These are phyloP conservation scores for Fusarium marasasianum DNA, from an alignment of 2,329 filamentous ascomycete genomes.

Conservation along the genomic window DNA sequence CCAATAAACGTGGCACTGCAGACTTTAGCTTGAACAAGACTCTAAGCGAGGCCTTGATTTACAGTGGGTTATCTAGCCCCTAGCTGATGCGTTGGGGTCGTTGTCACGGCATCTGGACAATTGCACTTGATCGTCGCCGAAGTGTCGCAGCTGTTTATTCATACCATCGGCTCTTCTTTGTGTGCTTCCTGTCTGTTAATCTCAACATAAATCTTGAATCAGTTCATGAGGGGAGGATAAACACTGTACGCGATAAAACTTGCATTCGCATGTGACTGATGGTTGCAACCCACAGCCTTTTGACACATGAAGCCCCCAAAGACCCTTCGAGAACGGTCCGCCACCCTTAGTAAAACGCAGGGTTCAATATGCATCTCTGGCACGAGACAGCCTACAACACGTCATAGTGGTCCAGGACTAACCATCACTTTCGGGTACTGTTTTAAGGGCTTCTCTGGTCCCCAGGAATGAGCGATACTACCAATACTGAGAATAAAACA, in stretches of 20 bases:
- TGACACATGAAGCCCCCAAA: background rate
- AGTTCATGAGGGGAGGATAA: background rate
- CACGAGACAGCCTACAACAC: background rate
- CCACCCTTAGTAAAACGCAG: background rate
- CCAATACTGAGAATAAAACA: background rate
- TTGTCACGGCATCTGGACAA: background rate
- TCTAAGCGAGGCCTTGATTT: background rate
- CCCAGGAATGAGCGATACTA: background rate
- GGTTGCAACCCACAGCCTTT: background rate
- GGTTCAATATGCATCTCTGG: background rate
- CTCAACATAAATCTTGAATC: accelerated
- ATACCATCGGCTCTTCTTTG: background rate
- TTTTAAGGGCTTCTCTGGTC: background rate
- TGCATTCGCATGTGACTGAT: background rate
- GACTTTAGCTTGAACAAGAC: background rate
- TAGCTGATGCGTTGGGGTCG: background rate
- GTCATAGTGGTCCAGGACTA: background rate
- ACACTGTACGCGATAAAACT: background rate
- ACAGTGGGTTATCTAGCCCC: background rate
- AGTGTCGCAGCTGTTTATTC: background rate
- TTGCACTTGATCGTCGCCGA: background rate
- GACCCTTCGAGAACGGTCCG: background rate
- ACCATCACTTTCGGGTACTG: background rate
- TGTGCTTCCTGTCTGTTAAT: background rate
- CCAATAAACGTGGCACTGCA: background rate